Evolutionary conservation across 306 rosid genomes (phyloP).

Genomic region (Glycine latifolia): DNA sequence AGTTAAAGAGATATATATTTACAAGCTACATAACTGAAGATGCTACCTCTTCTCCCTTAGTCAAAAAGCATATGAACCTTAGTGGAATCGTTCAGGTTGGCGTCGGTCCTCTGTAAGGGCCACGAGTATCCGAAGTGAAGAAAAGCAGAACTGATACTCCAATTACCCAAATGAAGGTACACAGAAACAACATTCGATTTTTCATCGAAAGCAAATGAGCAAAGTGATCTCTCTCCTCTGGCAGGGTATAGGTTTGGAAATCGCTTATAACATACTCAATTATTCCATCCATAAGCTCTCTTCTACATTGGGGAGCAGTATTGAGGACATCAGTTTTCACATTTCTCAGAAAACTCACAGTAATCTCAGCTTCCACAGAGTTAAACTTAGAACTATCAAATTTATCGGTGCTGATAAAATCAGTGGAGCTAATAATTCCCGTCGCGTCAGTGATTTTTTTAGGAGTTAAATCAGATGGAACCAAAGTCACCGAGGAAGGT

Average conservation of each 20-base stretch:
- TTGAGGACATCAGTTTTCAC: constrained; percentile 49
- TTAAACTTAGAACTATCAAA: constrained; percentile 3
- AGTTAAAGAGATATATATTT: neutral
- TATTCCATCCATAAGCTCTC: constrained; percentile 64
- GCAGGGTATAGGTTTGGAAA: constrained; percentile 36
- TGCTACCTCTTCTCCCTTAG: constrained; percentile 29
- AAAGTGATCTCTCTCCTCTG: constrained; percentile 52
- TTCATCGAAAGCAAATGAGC: constrained; percentile 45
- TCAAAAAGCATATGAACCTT: constrained; percentile 30
- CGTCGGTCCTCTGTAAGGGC: constrained; percentile 45
- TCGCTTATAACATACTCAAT: constrained; percentile 55
- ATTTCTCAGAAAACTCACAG: constrained; percentile 48
- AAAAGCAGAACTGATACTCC: constrained; percentile 48
- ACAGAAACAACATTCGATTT: constrained; percentile 46
- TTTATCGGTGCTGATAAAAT: constrained; percentile 28
- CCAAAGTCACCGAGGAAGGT: constrained; percentile 26
- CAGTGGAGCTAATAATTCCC: constrained; percentile 5
- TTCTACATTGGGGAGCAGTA: constrained; percentile 56
- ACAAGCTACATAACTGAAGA: constrained; percentile 4
- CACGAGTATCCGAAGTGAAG: constrained; percentile 46
- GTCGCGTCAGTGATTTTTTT: neutral
- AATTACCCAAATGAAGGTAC: constrained; percentile 59
- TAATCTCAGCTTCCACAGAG: constrained; percentile 56
- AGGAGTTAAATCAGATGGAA: constrained; percentile 35
- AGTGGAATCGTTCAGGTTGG: constrained; percentile 64